A percentile compares a stretch with the other conserved stretches of the same genome.
phyloP scores from a whole-genome alignment of 257 asterid species.

The Solanum ossicruentum region DNA sequence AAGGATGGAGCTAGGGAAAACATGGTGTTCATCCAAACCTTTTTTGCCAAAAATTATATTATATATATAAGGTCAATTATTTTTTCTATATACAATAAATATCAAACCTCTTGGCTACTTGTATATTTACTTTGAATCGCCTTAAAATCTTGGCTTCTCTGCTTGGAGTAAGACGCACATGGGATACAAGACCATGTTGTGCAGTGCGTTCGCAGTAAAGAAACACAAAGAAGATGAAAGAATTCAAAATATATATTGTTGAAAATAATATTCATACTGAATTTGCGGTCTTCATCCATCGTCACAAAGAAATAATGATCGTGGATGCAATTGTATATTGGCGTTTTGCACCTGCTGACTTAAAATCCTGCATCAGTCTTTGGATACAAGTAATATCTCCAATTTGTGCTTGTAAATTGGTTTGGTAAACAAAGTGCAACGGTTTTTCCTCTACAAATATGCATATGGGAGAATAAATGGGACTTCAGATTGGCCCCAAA shows the following conservation, averaged over 20 bases:
- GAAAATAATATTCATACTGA: not conserved
- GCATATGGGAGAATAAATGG: not conserved
- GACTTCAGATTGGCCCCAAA: not conserved
- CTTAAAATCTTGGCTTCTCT: not conserved
- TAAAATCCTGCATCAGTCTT: not conserved
- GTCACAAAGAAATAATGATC: not conserved
- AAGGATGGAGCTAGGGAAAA: not conserved
- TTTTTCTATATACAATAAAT: not conserved
- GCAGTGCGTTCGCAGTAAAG: not conserved
- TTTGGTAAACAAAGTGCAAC: not conserved
- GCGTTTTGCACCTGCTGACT: not conserved
- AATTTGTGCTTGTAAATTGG: not conserved
- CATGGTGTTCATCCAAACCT: not conserved
- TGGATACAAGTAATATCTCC: not conserved
- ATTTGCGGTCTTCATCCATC: not conserved
- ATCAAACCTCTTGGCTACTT: not conserved
- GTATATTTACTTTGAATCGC: not conserved
- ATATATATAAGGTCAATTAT: not conserved
- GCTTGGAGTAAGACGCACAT: not conserved
- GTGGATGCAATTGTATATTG: not conserved
- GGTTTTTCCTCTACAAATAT: not conserved
- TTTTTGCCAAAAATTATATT: not conserved
- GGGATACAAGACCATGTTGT: not conserved
- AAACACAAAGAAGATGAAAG: not conserved
- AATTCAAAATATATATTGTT: not conserved